Conservation (phyloP, 75 land plant genomes). For the Chamaecyparis obtusa region DNA sequence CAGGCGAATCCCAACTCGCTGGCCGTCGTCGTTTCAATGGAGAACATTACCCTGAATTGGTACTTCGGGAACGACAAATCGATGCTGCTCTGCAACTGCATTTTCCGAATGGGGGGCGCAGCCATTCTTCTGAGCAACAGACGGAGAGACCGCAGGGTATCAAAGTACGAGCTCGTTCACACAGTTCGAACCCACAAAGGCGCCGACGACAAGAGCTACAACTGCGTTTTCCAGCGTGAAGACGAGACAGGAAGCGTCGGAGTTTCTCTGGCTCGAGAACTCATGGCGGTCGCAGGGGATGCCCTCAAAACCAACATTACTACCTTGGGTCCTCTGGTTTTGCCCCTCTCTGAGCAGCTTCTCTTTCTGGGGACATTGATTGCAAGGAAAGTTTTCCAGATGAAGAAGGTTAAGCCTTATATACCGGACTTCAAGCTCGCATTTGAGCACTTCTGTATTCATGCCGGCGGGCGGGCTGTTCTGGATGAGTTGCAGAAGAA, state of each 20-base stretch:
- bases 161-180: conserved; percentile 46
- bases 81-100: conserved; percentile 46
- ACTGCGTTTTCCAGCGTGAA: conserved; percentile 30
- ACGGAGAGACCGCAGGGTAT: conserved; percentile 14
- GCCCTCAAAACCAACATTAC: conserved; percentile 49
- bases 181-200: conserved; percentile 51
- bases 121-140: conserved; percentile 42
- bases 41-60: conserved; percentile 54
- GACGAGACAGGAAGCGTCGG: conserved; percentile 23
- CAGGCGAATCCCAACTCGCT: conserved; percentile 29
- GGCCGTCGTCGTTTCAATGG: conserved; percentile 47
- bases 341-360: conserved; percentile 43
- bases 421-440: conserved; percentile 43
- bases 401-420: conserved; percentile 35
- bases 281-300: conserved; percentile 42
- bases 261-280: conserved; percentile 31
- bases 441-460: conserved; percentile 42
- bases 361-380: conserved; percentile 33
- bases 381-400: conserved; percentile 27
- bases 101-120: conserved; percentile 47
- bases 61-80: conserved; percentile 40
- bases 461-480: conserved; percentile 34
- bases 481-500: conserved; percentile 35
- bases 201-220: conserved; percentile 36
- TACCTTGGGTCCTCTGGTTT: conserved; percentile 44